A percentile compares a stretch with the other conserved stretches of the same genome.
These are phyloP conservation scores for Blastocystis sp. DNA, from an alignment of 352 stramenopile species.

Conservation along the genomic window DNA sequence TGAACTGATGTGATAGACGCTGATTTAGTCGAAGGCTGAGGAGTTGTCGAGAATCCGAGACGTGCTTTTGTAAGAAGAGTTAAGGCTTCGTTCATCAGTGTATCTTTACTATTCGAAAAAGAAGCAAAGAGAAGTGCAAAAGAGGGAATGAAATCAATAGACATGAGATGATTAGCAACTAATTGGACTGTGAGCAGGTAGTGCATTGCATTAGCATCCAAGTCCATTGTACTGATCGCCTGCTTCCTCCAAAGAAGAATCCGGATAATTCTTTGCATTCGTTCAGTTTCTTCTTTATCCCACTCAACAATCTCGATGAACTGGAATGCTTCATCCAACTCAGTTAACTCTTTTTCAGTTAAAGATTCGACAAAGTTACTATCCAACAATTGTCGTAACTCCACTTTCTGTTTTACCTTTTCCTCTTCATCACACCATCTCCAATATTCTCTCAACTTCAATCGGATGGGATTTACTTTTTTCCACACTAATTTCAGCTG, in stretches of 20 bases:
- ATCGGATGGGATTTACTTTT: neutral
- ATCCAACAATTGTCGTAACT: neutral
- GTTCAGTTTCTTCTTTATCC: neutral
- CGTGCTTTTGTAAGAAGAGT: neutral
- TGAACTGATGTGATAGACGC: neutral
- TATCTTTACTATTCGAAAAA: constrained; percentile 37
- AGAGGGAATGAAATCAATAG: neutral
- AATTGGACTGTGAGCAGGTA: constrained; percentile 16
- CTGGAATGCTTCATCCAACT: neutral
- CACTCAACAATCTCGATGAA: neutral
- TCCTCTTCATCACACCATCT: neutral
- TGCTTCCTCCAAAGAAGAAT: neutral
- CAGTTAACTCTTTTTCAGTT: neutral
- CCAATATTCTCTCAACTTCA: neutral
- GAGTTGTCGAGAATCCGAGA: neutral
- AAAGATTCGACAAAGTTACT: neutral
- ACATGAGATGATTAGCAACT: neutral
- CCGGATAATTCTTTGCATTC: neutral
- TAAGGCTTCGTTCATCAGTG: neutral
- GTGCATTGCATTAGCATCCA: neutral
- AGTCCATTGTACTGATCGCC: neutral
- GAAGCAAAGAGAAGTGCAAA: neutral
- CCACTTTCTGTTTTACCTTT: neutral
- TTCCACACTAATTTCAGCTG: neutral
- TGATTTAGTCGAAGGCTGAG: neutral